Evolutionary conservation across 495 filamentous ascomycete species (phyloP), one percentile per base, ranked within the genome.

Genomic region (Podospora didyma): DNA sequence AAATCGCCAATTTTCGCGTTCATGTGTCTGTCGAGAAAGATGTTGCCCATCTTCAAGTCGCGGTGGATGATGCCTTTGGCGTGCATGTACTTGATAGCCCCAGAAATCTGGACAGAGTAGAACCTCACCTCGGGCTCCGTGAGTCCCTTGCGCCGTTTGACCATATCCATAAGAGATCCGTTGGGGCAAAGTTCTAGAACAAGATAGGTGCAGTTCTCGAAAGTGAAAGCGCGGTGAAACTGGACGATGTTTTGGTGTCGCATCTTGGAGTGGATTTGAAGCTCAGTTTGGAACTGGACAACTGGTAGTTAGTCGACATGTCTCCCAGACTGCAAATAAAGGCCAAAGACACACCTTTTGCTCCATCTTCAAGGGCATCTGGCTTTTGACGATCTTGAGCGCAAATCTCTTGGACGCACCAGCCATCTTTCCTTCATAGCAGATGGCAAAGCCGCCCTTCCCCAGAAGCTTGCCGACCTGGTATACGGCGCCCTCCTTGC

Each of bases 241-340:
- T 90, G 86, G 50, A 97, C 94, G 54, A 99, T 93, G 65, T 96
- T 92, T 11, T 87, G 85, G 62, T 99, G 93, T 35, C 84, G 83
- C 86, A 99, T 92, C 68, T 96, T 97, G 17, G 92, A 96, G 69
- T 99, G 95, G 46, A 99, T 96, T 69, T 97, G 92, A 1, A 99
- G 81, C 67, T 99, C 95, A 3, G 92, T 96, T 73, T 94, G 90
- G 73, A 99, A 99, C 92, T 97, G 49, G 45, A 39, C 26, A 9
- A 3, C 14, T 22, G 53, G 35, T 5, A 2, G 67, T 84, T 60
- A 83, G 72, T 31, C 54, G 49, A 28, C n/a, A 57, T 7, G 35
- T n/a, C 19, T 35, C 17, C 12, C 34, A 21, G 21, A 46, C n/a
- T 28, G 7, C 19, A 16, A 21, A 3, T 12, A 7, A 20, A 14